Conservation (phyloP, 768 basidiomycete species). For the Podaxis sp. region DNA sequence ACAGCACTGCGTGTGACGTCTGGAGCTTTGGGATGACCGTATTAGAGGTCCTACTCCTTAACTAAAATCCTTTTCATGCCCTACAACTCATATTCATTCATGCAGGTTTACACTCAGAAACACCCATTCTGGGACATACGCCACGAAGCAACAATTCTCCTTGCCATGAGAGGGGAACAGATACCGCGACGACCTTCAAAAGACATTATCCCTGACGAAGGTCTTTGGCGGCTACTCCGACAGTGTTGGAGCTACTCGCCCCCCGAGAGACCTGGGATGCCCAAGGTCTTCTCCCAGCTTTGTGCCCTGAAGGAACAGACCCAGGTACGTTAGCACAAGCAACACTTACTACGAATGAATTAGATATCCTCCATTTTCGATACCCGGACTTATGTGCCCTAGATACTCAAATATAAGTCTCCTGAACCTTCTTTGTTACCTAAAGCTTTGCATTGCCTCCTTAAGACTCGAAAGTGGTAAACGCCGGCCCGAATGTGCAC, state of each 20-base stretch:
- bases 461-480: no score
- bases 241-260: background rate
- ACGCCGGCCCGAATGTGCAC: no score
- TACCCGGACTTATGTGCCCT: no score
- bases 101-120: background rate
- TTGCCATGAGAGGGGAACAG: background rate
- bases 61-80: background rate
- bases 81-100: background rate
- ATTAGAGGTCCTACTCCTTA: background rate
- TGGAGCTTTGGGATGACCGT: slow-evolving; percentile 8
- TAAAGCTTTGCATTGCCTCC: no score
- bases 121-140: background rate
- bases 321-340: background rate
- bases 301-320: background rate
- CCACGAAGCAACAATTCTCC: background rate
- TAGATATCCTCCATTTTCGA: no score
- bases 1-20: background rate
- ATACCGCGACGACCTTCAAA: background rate
- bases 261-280: background rate
- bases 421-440: no score
- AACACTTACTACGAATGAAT: background rate
- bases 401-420: no score
- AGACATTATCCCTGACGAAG: background rate
- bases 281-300: background rate
- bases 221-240: background rate